Evolutionary conservation across 1,139 yeast species (phyloP).

Genomic region (Yamadazyma conglobata): DNA sequence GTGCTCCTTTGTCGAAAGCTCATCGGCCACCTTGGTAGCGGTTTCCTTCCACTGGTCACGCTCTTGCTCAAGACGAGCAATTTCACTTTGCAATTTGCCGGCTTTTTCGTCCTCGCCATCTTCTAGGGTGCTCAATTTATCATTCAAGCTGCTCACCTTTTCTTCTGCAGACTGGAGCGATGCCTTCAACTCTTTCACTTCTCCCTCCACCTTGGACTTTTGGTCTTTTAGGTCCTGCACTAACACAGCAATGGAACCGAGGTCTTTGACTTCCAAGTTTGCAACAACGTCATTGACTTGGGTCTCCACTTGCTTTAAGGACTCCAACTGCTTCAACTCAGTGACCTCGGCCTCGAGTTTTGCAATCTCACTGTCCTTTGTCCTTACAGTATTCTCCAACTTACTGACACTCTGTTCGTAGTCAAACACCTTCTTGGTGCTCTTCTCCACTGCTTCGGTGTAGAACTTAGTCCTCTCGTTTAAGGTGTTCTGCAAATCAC

Average conservation of each 20-base stretch:
- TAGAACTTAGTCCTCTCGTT: slow-evolving; percentile 7
- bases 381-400: slow-evolving; percentile 3
- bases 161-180: not conserved
- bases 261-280: slow-evolving; percentile 2
- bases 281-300: slow-evolving; percentile 5
- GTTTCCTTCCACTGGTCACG: not conserved
- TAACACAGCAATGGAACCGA: slow-evolving; percentile 1
- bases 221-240: slow-evolving; percentile 3
- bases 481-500: slow-evolving; percentile 10
- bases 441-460: slow-evolving; percentile 8
- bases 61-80: not conserved
- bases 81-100: not conserved
- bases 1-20: slow-evolving; percentile 4
- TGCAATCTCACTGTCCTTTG: slow-evolving; percentile 5
- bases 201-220: not conserved
- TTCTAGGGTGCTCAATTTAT: not conserved
- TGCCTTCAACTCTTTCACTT: not conserved
- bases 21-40: not conserved
- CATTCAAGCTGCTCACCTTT: slow-evolving; percentile 2
- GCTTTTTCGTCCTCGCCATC: not conserved
- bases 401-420: slow-evolving; percentile 8
- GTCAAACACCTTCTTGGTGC: slow-evolving; percentile 10
- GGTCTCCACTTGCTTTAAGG: not conserved
- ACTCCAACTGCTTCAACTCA: not conserved
- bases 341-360: slow-evolving; percentile 1